Evolutionary conservation across 169 alveolate species (phyloP).

Genomic region (Plasmodium adleri): DNA sequence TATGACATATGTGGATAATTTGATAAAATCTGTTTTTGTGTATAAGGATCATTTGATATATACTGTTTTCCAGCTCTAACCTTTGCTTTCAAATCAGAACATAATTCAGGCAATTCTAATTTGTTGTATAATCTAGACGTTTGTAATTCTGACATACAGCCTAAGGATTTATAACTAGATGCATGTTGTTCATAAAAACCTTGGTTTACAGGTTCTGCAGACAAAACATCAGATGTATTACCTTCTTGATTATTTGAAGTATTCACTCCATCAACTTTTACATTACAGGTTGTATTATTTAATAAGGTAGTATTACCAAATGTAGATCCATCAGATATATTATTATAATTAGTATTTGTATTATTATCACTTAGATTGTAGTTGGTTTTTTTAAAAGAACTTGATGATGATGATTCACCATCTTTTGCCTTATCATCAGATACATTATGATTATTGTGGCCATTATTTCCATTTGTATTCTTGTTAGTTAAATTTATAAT

Average conservation of each 20-base stretch:
- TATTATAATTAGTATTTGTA: neutral
- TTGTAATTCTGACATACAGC: constrained; percentile 77
- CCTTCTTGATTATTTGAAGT: neutral
- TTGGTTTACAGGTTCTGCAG: neutral
- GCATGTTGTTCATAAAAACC: constrained; percentile 20
- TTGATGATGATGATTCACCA: neutral
- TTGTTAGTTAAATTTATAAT: constrained; percentile 45
- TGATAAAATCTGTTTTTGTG: constrained; percentile 90
- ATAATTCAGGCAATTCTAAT: constrained; percentile 80
- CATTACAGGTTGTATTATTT: neutral
- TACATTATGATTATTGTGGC: neutral
- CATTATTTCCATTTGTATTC: neutral
- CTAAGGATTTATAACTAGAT: constrained; percentile 54
- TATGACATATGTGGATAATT: constrained; percentile 89
- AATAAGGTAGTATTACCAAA: too few relatives aligned
- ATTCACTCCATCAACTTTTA: neutral
- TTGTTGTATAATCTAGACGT: constrained; percentile 74
- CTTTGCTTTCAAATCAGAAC: constrained; percentile 79
- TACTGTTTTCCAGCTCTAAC: constrained; percentile 83
- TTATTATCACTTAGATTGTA: neutral
- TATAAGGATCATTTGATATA: constrained; percentile 88
- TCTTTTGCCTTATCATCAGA: neutral
- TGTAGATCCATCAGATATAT: neutral
- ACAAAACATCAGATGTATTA: neutral
- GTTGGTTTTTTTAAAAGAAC: neutral